A percentile compares a stretch with the other conserved stretches of the same genome.
Conservation (phyloP, 2,329 filamentous ascomycete genomes). For the Helminthosporium solani region DNA sequence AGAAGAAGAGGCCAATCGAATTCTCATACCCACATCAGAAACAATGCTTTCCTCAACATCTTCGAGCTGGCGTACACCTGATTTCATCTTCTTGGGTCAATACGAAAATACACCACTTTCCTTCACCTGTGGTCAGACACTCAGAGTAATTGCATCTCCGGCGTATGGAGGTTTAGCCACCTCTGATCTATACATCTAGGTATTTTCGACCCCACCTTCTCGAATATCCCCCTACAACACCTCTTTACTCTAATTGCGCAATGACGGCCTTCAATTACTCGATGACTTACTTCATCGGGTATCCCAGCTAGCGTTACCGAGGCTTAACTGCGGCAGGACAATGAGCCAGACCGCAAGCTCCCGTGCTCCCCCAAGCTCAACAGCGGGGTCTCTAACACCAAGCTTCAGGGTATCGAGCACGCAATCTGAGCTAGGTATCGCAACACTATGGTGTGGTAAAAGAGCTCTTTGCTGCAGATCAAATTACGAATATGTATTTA, state of each 20-base stretch:
- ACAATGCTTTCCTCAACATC: too few relatives aligned
- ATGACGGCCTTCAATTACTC: not conserved
- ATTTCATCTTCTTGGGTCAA: too few relatives aligned
- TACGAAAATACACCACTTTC: too few relatives aligned
- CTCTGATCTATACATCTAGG: constrained; percentile 1
- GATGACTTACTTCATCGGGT: not conserved
- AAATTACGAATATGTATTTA: constrained; percentile 13
- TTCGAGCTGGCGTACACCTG: too few relatives aligned
- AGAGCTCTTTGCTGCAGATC: constrained; percentile 12
- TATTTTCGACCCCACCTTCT: constrained; percentile 1
- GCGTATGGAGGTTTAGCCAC: constrained; percentile 2
- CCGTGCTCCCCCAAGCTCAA: too few relatives aligned
- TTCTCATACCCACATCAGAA: too few relatives aligned
- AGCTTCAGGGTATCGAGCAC: constrained; percentile 23
- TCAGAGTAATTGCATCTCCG: not conserved
- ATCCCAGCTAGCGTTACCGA: constrained; percentile 3
- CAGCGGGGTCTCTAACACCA: not conserved
- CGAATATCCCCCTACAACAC: not conserved
- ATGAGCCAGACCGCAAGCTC: not conserved
- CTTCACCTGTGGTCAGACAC: not conserved
- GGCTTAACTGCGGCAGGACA: constrained; percentile 2
- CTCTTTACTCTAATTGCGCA: not conserved
- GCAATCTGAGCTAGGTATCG: constrained; percentile 32
- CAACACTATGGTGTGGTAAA: constrained; percentile 20
- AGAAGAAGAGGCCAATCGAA: constrained; percentile 13